A percentile compares a stretch with the other conserved stretches of the same genome.
These are phyloP conservation scores for Artemisia argyi DNA, from an alignment of 129 eudicot genomes.

Conservation along the genomic window DNA sequence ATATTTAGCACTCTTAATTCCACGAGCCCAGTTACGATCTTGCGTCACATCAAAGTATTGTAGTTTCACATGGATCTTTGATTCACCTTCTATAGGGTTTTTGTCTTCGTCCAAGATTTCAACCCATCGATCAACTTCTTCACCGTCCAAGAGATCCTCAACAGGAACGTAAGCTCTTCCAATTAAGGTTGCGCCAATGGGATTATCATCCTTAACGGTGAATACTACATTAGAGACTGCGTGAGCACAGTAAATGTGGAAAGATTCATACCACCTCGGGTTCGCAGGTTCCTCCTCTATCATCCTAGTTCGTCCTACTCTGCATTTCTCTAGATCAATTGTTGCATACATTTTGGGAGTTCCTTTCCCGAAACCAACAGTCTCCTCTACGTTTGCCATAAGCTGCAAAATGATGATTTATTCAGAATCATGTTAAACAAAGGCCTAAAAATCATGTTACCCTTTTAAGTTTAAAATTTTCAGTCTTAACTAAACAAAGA, in stretches of 20 bases:
- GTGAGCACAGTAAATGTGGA: conserved; percentile 73
- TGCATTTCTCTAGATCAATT: conserved; percentile 66
- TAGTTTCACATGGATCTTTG: conserved; percentile 66
- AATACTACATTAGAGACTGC: conserved; percentile 59
- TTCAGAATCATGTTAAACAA: conserved; percentile 8
- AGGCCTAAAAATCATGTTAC: neutral
- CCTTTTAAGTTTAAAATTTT: neutral
- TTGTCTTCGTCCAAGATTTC: conserved; percentile 59
- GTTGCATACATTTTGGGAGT: conserved; percentile 81
- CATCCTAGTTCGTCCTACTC: conserved; percentile 71
- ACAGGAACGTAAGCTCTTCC: conserved; percentile 74
- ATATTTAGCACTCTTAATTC: conserved; percentile 52
- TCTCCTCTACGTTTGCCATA: conserved; percentile 54
- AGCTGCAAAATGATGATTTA: conserved; percentile 39
- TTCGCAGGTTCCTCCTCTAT: conserved; percentile 55
- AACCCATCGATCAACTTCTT: conserved; percentile 64
- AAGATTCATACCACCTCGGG: conserved; percentile 74
- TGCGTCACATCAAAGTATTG: conserved; percentile 66
- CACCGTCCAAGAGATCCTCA: conserved; percentile 59
- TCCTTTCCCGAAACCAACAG: conserved; percentile 72
- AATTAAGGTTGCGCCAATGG: conserved; percentile 71
- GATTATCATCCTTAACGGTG: conserved; percentile 69
- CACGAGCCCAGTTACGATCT: conserved; percentile 65
- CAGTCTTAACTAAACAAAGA: neutral
- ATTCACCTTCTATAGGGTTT: conserved; percentile 55